Evolutionary conservation across 495 filamentous ascomycete genomes (phyloP).

Genomic region (Bryoglossum gracile): DNA sequence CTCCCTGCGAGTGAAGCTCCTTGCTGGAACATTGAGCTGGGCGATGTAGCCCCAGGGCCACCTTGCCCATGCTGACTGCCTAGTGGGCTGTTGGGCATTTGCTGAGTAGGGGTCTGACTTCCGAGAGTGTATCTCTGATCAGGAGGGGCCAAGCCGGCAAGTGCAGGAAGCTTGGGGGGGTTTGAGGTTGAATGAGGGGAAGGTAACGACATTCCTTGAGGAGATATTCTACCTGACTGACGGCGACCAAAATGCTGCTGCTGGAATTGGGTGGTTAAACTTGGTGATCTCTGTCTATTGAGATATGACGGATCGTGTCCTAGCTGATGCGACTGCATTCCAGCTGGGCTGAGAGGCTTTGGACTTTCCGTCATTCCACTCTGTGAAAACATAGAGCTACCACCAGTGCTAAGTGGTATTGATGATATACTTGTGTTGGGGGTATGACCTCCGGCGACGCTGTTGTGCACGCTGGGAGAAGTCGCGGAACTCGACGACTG

Average conservation of each 20-base stretch:
- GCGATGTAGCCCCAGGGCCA: constrained; percentile 11
- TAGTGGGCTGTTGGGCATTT: constrained; percentile 10
- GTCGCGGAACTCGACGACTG: constrained; percentile 46
- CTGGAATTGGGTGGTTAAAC: constrained; percentile 58
- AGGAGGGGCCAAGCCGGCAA: constrained; percentile 40
- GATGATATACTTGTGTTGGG: constrained; percentile 42
- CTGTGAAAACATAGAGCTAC: constrained; percentile 60
- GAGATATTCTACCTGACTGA: constrained; percentile 34
- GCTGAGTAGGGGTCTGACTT: constrained; percentile 28
- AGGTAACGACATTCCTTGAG: constrained; percentile 34
- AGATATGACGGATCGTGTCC: constrained; percentile 45
- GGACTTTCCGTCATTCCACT: constrained; percentile 76
- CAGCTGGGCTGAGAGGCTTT: constrained; percentile 70
- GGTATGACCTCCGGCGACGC: constrained; percentile 35
- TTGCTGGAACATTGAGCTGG: constrained; percentile 18
- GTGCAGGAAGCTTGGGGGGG: constrained; percentile 30
- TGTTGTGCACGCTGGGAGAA: constrained; percentile 36
- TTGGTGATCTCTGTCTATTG: constrained; percentile 61
- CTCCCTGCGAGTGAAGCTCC: constrained; percentile 7
- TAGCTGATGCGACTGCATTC: constrained; percentile 51
- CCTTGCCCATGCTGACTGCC: constrained; percentile 22
- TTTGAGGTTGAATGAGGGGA: constrained; percentile 31
- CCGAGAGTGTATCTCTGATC: constrained; percentile 40
- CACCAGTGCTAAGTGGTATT: constrained; percentile 38
- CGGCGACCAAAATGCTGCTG: constrained; percentile 58